A percentile compares a stretch with the other conserved stretches of the same genome.
Conservation (phyloP, 1,139 yeast species). For the Yamadazyma friedrichii region DNA sequence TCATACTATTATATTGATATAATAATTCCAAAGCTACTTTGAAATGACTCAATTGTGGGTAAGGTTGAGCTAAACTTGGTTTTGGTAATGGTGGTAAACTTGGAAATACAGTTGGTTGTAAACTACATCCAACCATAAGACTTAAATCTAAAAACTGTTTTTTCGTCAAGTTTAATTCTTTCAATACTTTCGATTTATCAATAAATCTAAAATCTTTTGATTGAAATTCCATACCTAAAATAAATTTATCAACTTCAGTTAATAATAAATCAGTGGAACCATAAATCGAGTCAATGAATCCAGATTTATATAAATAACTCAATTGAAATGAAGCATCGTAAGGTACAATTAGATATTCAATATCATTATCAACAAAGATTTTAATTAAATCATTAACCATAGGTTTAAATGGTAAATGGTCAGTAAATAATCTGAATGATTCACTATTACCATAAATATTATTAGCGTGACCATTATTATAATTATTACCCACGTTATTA, state of each 20-base stretch:
- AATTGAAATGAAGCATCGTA: slow-evolving; percentile 81
- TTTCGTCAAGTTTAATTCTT: slow-evolving; percentile 57
- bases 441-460: slow-evolving; percentile 30
- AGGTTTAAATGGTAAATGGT: slow-evolving; percentile 48
- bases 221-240: slow-evolving; percentile 69
- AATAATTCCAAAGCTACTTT: slow-evolving; percentile 44
- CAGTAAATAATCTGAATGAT: slow-evolving; percentile 45
- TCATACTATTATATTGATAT: slow-evolving; percentile 36
- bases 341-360: slow-evolving; percentile 79
- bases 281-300: slow-evolving; percentile 69
- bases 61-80: slow-evolving; percentile 43
- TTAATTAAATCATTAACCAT: slow-evolving; percentile 56
- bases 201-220: slow-evolving; percentile 65
- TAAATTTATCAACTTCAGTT: slow-evolving; percentile 64
- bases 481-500: neutral
- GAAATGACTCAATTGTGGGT: slow-evolving; percentile 43
- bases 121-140: slow-evolving; percentile 73
- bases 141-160: slow-evolving; percentile 75
- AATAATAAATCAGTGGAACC: slow-evolving; percentile 82
- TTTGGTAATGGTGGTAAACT: slow-evolving; percentile 53
- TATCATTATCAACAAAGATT: slow-evolving; percentile 53
- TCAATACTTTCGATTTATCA: slow-evolving; percentile 56
- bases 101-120: slow-evolving; percentile 67
- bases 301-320: slow-evolving; percentile 60
- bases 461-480: slow-evolving; percentile 21